Conservation (phyloP, 768 basidiomycete species). For the Naganishia onofrii region DNA sequence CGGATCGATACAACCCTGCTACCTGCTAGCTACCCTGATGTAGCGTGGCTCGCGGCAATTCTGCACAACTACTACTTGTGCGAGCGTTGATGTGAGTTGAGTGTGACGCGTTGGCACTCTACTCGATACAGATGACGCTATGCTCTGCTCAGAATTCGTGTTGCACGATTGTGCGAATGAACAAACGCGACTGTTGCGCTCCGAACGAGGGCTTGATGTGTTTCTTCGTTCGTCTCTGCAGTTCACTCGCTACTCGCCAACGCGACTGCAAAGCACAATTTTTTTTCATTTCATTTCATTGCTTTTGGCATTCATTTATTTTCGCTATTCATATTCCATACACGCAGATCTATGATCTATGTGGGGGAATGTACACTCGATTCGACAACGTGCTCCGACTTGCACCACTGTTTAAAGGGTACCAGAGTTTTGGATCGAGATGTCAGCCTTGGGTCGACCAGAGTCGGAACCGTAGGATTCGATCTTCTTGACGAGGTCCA, state of each 20-base stretch:
- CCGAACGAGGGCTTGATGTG: too few relatives aligned
- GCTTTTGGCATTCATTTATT: background rate
- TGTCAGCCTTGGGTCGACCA: conserved; percentile 30
- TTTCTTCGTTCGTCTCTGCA: too few relatives aligned
- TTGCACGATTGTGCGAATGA: too few relatives aligned
- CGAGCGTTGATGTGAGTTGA: too few relatives aligned
- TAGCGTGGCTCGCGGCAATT: too few relatives aligned
- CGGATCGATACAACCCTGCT: too few relatives aligned
- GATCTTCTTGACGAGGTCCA: conserved; percentile 65
- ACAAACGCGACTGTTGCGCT: too few relatives aligned
- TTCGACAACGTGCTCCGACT: background rate
- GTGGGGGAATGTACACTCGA: background rate
- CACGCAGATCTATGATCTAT: conserved; percentile 1
- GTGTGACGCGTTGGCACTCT: too few relatives aligned
- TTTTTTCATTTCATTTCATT: conserved; percentile 16
- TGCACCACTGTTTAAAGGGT: conserved; percentile 22
- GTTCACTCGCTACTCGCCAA: background rate
- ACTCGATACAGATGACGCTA: too few relatives aligned
- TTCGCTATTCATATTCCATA: background rate
- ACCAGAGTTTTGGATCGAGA: conserved; percentile 31
- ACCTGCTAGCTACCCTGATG: too few relatives aligned
- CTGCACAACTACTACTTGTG: too few relatives aligned
- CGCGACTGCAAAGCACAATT: background rate
- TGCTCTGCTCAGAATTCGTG: too few relatives aligned
- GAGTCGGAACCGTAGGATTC: conserved; percentile 52